Evolutionary conservation across 192 early-diverging fungal genomes (phyloP), one percentile per base, ranked within the genome.

Genomic region (Backusella circina): DNA sequence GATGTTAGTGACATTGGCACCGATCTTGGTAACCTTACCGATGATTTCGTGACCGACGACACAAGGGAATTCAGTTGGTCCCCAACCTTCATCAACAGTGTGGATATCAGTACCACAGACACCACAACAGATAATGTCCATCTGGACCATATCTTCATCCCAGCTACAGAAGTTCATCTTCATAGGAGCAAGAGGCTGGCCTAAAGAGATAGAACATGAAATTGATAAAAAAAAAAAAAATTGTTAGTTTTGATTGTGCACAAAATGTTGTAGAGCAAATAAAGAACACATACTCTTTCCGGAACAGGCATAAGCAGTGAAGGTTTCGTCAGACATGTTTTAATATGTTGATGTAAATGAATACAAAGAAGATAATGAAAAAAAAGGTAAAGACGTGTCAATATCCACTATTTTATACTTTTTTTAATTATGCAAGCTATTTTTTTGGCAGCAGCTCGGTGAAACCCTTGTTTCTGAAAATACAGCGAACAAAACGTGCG

Each of bases 41-140:
- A 85, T 68, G 67, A 89, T 78, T 64, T 89, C 85, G 70, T 89
- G 88, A 21, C 86, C 86, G 23, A 76, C 66, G 32, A 89, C 72
- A 39, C 79, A 51, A 38, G 75, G 75, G 54, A 65, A 76, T 35
- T 41, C 51, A 54, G 75, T 70, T 2, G 64, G 75, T 68, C 75
- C 75, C 75, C 75, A 76, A 51, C 66, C 75, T 37, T 44, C 39
- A n/a, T 70, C 68, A 32, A 76, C n/a, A 4, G 75, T 76, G 15
- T 76, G 75, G 18, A 76, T 70, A 51, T 76, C 68, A 39, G 75
- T 57, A 64, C 89, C 90, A 76, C 94, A 95, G 68, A 94, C 89
- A 44, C 93, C 92, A 74, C 91, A 91, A 80, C 91, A 88, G 18
- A 86, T 81, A 72, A 95, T 90, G 80, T 93, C 82, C 67, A 95